Evolutionary conservation across 768 basidiomycete species (phyloP).

Genomic region (Phaffia australis): DNA sequence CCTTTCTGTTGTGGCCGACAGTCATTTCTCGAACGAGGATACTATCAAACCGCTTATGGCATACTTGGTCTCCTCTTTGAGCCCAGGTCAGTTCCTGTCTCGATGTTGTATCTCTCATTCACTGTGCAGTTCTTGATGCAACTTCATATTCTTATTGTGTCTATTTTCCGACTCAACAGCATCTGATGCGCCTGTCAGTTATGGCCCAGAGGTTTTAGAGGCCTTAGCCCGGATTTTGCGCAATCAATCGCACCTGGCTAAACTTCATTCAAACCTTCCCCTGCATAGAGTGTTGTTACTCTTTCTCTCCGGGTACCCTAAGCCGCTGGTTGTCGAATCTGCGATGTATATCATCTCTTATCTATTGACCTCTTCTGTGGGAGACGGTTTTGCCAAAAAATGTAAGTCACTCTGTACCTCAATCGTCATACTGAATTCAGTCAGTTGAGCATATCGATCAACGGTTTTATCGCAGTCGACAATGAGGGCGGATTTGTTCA

Average conservation of each 20-base stretch:
- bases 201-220: constrained; percentile 45
- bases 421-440: not conserved
- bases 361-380: constrained; percentile 44
- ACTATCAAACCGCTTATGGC: constrained; percentile 75
- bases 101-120: not conserved
- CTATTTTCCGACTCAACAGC: not conserved
- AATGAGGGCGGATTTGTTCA: constrained; percentile 72
- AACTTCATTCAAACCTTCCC: constrained; percentile 63
- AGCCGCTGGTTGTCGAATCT: constrained; percentile 41
- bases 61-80: constrained; percentile 69
- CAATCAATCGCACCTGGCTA: constrained; percentile 49
- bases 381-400: constrained; percentile 64
- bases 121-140: not conserved
- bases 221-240: constrained; percentile 55
- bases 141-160: not conserved
- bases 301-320: constrained; percentile 65
- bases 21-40: constrained; percentile 60
- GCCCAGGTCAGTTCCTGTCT: constrained; percentile 46
- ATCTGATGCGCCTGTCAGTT: not conserved
- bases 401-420: constrained; percentile 32
- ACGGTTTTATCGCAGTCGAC: constrained; percentile 43
- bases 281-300: constrained; percentile 67
- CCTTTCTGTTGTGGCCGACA: constrained; percentile 49
- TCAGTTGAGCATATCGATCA: not conserved
- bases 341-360: constrained; percentile 32